These are phyloP conservation scores for Lachancea thermotolerans DNA, from an alignment of 805 yeast genomes.

Conservation along the genomic window DNA sequence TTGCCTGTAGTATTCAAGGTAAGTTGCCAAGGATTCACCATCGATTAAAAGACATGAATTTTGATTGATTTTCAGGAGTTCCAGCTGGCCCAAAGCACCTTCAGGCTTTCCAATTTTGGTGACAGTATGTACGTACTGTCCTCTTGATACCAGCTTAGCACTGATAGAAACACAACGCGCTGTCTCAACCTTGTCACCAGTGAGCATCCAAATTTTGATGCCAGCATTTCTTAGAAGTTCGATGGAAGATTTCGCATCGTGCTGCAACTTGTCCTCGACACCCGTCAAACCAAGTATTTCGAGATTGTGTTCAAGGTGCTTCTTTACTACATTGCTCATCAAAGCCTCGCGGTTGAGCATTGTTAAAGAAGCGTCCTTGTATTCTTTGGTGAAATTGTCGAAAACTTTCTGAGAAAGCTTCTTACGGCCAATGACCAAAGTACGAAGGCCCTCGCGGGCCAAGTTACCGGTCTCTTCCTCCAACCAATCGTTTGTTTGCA, in stretches of 20 bases:
- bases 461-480: slow-evolving; percentile 96
- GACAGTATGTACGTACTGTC: slow-evolving; percentile 85
- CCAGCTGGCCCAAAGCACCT: slow-evolving; percentile 68
- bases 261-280: slow-evolving; percentile 91
- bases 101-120: slow-evolving; percentile 55
- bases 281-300: slow-evolving; percentile 92
- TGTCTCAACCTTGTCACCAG: slow-evolving; percentile 98
- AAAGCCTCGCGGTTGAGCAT: slow-evolving; percentile 73
- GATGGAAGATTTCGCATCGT: slow-evolving; percentile 84
- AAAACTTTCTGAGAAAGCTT: slow-evolving; percentile 48
- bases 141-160: slow-evolving; percentile 85
- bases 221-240: slow-evolving; percentile 95
- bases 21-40: slow-evolving; percentile 81
- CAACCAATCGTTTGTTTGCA: slow-evolving; percentile 85
- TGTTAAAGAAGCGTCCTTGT: slow-evolving; percentile 65
- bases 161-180: slow-evolving; percentile 97
- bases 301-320: slow-evolving; percentile 71
- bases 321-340: slow-evolving; percentile 62
- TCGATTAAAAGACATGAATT: slow-evolving; percentile 73
- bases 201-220: slow-evolving; percentile 96
- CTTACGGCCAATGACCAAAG: slow-evolving; percentile 89
- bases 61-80: slow-evolving; percentile 54
- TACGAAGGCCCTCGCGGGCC: slow-evolving; percentile 97
- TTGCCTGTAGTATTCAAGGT: slow-evolving; percentile 51
- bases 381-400: slow-evolving; percentile 57